Base-by-base conservation (phyloP, 257 asterid species). In the Galeopsis tetrahit region DNA sequence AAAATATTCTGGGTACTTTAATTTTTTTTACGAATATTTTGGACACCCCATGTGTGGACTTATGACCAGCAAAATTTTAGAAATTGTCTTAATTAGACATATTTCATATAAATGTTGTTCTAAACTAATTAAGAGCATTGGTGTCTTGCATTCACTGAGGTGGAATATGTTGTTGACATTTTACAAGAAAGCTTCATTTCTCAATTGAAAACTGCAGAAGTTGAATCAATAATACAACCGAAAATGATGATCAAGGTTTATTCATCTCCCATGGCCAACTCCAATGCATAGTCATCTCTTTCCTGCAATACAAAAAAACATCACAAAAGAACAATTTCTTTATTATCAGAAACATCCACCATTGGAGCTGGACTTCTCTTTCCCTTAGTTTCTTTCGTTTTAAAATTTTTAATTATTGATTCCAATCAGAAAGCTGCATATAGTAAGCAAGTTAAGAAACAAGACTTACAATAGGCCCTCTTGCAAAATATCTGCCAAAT, bases 401-500 rank as follows among this genome's bases (percentile, higher is more conserved):
- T 70, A 61, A 2, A 9, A n/a, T 63, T 57, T 63, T 40, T 14
- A 32, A 67, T 57, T 11, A 42, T 46, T n/a, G 4, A 44, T 56
- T 40, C 46, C 36, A 67, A 49, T 49, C 55, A 59, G 53, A 44
- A 28, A 14, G 15, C 11, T 33, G 35, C 7, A 42, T 15, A 49
- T 8, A 51, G 51, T 15, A 17, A 68, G 32, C 32, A 39, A 4
- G 55, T 67, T 63, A 59, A 62, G 48, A 34, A 28, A 35, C 7
- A 77, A 34, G 69, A 84, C 98, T 88, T 79, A 94, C 98, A 55
- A 95, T 78, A 28, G 98, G 96, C 42, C 98, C 99, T 76, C 96
- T 87, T 58, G 97, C 98, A 84, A 94, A 94, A 87, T 94, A 94
- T 90, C 97, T 85, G 65, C 99, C 99, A 73, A 94, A 94, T 74